Conservation (phyloP, 129 eudicot species). For the Flaveria trinervia region DNA sequence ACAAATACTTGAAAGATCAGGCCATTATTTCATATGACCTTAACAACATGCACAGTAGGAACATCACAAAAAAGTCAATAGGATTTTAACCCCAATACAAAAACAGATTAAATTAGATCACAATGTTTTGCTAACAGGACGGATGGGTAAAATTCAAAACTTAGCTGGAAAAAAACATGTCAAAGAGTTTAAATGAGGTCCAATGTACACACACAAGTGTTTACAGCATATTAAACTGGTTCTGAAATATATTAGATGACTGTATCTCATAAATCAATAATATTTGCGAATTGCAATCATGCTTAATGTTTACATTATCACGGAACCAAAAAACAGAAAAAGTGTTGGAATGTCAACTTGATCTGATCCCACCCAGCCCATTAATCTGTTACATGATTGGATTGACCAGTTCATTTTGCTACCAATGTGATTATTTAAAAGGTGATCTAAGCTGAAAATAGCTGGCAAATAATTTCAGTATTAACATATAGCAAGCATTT, state of each 20-base stretch:
- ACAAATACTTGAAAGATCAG: slow-evolving; percentile 1
- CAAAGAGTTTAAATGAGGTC: neutral
- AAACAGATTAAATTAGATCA: neutral
- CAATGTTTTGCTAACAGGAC: neutral
- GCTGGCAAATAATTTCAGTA: neutral
- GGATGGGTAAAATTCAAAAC: neutral
- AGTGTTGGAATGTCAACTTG: neutral
- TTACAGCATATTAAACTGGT: slow-evolving; percentile 8
- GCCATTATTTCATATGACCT: slow-evolving; percentile 13
- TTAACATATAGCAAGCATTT: neutral
- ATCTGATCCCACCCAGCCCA: neutral
- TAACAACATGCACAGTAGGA: neutral
- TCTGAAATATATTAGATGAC: neutral
- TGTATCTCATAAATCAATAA: neutral
- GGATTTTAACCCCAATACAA: neutral
- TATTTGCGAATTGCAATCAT: neutral
- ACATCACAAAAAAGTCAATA: neutral
- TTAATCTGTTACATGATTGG: neutral
- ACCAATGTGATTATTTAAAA: neutral
- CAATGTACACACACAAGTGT: neutral
- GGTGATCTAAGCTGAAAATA: neutral
- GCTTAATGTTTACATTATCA: neutral
- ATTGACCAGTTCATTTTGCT: neutral
- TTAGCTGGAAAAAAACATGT: neutral
- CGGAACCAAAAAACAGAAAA: neutral